Base-by-base conservation (phyloP, 768 basidiomycete species). In the Hericium rajendrae region DNA sequence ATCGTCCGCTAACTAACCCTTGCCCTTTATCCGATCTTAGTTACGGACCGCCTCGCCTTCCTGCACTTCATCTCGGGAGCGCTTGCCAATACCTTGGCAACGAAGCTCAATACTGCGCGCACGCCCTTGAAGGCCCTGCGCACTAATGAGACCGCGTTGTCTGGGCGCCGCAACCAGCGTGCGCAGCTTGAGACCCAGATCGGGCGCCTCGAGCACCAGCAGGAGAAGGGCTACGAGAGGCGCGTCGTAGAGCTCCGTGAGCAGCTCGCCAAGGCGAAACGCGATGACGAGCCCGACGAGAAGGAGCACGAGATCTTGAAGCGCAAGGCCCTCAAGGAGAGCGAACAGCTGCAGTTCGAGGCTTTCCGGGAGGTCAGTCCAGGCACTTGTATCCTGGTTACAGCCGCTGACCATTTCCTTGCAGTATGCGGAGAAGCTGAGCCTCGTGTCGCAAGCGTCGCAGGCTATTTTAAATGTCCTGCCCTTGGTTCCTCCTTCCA, bases 341-440 rank as follows among this genome's bases (percentile, higher is more conserved):
- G 86, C 67, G 91, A 92, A 66, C 73, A 75, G 49, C 67, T 75
- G 43, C 91, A 89, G 63, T 93, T 91, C 89, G 81, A 85, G 46
- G 91, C 91, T 11, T 70, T 91, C 53, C 78, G 82, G 66, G 91
- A 93, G 81, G 90, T 88, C 64, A 55, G 66, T 64, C 2, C 20
- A 43, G 8, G 28, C 43, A 37, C 13, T 50, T 58, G 2, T 32
- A 2, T 32, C 32, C 6, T 9, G 32, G 32, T 8, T 32, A 32
- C 8, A 6, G 32, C 32, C 32, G 32, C 32, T 32, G 8, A 32
- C 9, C 32, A 6, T 32, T 6, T 32, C 4, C 24, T 6, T 54
- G 1, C 55, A 92, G 90, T 93, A 85, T 57, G 88, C 81, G 49
- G 91, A 93, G 69, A 93, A 92, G 67, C 70, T 93, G 4, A 72